A percentile compares a stretch with the other conserved stretches of the same genome.
Conservation (phyloP, 805 yeast species). For the Yamadazyma nakazawae region DNA sequence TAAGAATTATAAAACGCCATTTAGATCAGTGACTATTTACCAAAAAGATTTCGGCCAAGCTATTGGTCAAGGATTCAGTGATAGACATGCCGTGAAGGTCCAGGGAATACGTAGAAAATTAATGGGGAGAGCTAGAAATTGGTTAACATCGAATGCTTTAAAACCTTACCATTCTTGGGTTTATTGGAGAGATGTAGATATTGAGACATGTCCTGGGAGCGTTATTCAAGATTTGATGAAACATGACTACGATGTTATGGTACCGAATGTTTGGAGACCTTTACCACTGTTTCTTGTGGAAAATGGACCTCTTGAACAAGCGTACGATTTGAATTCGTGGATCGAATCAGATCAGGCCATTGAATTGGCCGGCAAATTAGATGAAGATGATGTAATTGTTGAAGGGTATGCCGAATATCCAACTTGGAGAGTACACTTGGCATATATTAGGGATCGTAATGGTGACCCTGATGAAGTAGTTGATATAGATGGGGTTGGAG, state of each 20-base stretch:
- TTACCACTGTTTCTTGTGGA: conserved; percentile 85
- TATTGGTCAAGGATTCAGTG: conserved; percentile 82
- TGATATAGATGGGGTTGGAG: conserved; percentile 82
- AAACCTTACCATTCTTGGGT: conserved; percentile 89
- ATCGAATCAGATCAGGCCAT: conserved; percentile 79
- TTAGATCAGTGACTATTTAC: conserved; percentile 75
- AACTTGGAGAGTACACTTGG: conserved; percentile 81
- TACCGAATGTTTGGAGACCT: conserved; percentile 96
- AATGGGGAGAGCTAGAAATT: conserved; percentile 85
- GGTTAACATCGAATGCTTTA: conserved; percentile 72
- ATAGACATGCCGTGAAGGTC: conserved; percentile 79
- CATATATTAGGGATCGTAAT: conserved; percentile 58
- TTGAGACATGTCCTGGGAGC: conserved; percentile 76
- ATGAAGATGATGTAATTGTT: conserved; percentile 82
- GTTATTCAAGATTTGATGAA: conserved; percentile 74
- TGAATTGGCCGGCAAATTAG: conserved; percentile 58
- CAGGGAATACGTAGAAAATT: conserved; percentile 81
- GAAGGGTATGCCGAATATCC: conserved; percentile 88
- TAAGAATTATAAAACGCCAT: conserved; percentile 59
- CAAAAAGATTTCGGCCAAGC: conserved; percentile 81
- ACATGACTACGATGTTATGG: conserved; percentile 64
- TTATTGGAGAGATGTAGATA: conserved; percentile 86
- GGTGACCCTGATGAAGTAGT: conserved; percentile 65
- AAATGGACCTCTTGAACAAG: conserved; percentile 54
- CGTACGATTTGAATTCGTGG: conserved; percentile 97